Conservation (phyloP, 2,329 filamentous ascomycete species). For the Aspergillus versicolor region DNA sequence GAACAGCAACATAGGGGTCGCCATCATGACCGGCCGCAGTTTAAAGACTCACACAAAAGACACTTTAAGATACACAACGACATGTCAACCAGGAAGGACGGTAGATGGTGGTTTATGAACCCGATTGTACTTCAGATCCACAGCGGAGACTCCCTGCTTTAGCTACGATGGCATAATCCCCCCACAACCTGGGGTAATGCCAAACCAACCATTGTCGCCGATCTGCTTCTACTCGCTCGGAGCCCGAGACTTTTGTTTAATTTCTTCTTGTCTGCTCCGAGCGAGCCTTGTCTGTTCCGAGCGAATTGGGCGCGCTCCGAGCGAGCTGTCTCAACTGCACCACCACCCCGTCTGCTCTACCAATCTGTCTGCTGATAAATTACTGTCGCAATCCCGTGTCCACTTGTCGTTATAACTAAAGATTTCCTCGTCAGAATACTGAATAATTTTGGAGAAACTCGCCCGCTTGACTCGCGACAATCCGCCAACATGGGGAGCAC, state of each 20-base stretch:
- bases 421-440: no score
- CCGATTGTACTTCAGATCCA: neutral
- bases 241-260: neutral
- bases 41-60: no score
- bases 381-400: no score
- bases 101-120: no score
- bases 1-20: constrained; percentile 1
- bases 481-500: neutral
- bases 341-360: no score
- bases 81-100: no score
- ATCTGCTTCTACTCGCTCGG: neutral
- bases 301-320: neutral
- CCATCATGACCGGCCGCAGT: neutral
- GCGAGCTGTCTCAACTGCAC: neutral
- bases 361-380: no score
- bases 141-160: neutral
- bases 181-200: neutral
- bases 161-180: neutral
- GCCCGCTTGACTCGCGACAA: neutral
- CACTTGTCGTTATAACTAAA: no score
- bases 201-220: neutral
- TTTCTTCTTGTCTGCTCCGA: neutral
- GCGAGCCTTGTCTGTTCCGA: neutral
- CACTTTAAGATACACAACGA: no score
- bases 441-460: no score